Evolutionary conservation across 1,284 basidiomycete genomes (phyloP).

Genomic region (Ustilago nuda): DNA sequence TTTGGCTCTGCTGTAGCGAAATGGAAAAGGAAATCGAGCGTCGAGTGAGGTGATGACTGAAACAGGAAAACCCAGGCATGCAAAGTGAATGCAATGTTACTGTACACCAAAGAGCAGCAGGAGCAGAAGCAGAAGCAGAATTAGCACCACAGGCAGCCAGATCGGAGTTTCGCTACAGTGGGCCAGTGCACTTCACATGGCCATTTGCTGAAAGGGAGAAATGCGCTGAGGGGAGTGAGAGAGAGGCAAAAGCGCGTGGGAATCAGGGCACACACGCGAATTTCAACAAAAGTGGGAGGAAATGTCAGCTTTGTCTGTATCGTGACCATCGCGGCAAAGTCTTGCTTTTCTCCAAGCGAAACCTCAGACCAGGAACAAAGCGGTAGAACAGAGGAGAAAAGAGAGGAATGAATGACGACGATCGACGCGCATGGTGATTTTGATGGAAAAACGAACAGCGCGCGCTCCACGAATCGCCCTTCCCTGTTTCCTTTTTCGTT

Average conservation of each 20-base stretch:
- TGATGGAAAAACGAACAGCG: conserved; percentile 6
- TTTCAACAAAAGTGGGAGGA: background rate
- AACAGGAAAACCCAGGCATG: conserved; percentile 8
- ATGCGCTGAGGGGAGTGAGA: background rate
- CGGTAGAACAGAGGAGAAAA: background rate
- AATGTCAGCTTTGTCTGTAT: background rate
- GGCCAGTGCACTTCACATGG: background rate
- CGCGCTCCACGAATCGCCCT: background rate
- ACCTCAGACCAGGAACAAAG: conserved; percentile 1
- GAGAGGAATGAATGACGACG: conserved; percentile 41
- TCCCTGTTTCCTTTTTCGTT: background rate
- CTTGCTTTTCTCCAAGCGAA: background rate
- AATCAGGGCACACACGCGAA: background rate
- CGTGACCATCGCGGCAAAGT: conserved; percentile 11
- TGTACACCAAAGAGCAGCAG: background rate
- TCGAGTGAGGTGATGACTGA: conserved; percentile 2
- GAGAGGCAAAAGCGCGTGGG: conserved; percentile 3
- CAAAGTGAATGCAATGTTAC: background rate
- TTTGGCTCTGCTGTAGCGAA: background rate
- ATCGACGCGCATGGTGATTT: conserved; percentile 15
- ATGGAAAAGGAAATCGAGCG: background rate
- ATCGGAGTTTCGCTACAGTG: conserved; percentile 20
- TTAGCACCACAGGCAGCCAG: conserved; percentile 6
- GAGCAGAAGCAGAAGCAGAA: conserved; percentile 5
- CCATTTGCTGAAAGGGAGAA: background rate